phyloP scores from a whole-genome alignment of 768 basidiomycete species.

The Roridomyces roridus region DNA sequence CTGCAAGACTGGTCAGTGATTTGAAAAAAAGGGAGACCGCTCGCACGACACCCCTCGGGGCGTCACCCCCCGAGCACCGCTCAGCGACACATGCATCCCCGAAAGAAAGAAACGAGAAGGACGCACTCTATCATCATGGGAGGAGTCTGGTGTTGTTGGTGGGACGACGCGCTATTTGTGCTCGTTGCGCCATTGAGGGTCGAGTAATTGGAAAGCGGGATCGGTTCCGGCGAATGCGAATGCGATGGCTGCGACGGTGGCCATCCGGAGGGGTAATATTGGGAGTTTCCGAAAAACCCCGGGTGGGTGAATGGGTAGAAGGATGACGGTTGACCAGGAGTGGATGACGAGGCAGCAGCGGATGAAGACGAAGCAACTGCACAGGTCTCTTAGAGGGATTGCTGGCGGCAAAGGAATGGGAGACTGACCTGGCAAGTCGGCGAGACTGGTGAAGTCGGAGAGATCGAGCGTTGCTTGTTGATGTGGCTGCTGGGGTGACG shows the following conservation, averaged over 20 bases:
- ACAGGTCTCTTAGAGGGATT: slow-evolving; percentile 67
- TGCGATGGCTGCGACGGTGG: slow-evolving; percentile 31
- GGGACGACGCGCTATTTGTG: slow-evolving; percentile 34
- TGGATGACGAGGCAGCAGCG: slow-evolving; percentile 32
- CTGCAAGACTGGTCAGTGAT: slow-evolving; percentile 39
- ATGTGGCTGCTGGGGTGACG: slow-evolving; percentile 28
- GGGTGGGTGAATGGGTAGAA: slow-evolving; percentile 47
- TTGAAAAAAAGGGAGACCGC: slow-evolving; percentile 6
- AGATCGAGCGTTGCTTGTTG: slow-evolving; percentile 42
- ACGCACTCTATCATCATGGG: slow-evolving; percentile 78
- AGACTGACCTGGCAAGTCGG: slow-evolving; percentile 48
- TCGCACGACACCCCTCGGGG: no score
- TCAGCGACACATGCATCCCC: no score
- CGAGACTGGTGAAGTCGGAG: slow-evolving; percentile 48
- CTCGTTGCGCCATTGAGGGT: slow-evolving; percentile 30
- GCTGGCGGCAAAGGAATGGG: slow-evolving; percentile 19
- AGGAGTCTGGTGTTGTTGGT: slow-evolving; percentile 23
- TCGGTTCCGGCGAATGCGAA: slow-evolving; percentile 26
- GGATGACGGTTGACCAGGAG: slow-evolving; percentile 36
- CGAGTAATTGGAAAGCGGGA: slow-evolving; percentile 26
- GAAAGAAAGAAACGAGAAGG: slow-evolving; percentile 13
- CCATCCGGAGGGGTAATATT: slow-evolving; percentile 25
- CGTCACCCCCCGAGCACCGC: no score
- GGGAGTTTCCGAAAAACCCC: slow-evolving; percentile 25
- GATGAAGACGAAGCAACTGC: slow-evolving; percentile 48